Percentiles rank a stretch among this genome's conserved stretches.
Evolutionary conservation across 2,329 filamentous ascomycete species (phyloP).

Genomic region (Teratosphaeria gauchensis): DNA sequence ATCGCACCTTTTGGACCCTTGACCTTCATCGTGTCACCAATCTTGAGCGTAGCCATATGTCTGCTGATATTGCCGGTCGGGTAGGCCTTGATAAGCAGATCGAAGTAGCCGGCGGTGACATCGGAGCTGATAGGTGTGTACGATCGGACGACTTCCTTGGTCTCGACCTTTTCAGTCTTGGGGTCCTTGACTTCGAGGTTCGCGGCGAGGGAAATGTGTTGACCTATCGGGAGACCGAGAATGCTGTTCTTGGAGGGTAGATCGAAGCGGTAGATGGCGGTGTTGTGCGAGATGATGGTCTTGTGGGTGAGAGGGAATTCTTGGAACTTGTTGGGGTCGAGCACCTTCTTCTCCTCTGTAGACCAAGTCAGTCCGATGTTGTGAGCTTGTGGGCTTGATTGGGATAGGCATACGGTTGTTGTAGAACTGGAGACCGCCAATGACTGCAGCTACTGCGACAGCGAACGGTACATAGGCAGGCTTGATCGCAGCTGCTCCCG

Average conservation of each 20-base stretch:
- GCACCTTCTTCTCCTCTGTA: conserved; percentile 65
- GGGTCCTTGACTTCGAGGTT: conserved; percentile 57
- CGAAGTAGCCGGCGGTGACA: conserved; percentile 82
- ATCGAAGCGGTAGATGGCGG: conserved; percentile 94
- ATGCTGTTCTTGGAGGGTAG: conserved; percentile 70
- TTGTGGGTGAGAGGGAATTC: conserved; percentile 90
- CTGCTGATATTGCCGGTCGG: conserved; percentile 95
- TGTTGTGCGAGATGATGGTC: conserved; percentile 94
- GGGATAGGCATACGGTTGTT: conserved; percentile 52
- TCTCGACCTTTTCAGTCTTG: conserved; percentile 57
- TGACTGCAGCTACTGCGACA: conserved; percentile 51
- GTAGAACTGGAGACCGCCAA: conserved; percentile 64
- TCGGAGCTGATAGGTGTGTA: conserved; percentile 90
- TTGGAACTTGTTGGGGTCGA: conserved; percentile 82
- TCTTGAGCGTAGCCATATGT: conserved; percentile 70
- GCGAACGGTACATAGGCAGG: conserved; percentile 66
- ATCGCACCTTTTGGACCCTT: conserved; percentile 95
- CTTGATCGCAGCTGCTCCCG: conserved; percentile 71
- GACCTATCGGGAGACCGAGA: conserved; percentile 92
- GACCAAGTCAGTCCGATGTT: background rate
- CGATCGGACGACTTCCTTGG: conserved; percentile 78
- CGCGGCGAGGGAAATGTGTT: conserved; percentile 95
- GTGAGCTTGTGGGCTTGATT: conserved; percentile 1
- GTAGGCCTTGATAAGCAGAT: conserved; percentile 96
- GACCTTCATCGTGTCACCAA: conserved; percentile 83